Percentiles rank a stretch among this genome's conserved stretches.
Evolutionary conservation across 192 early-diverging fungal species (phyloP).

Genomic region (Podila clonocystis): DNA sequence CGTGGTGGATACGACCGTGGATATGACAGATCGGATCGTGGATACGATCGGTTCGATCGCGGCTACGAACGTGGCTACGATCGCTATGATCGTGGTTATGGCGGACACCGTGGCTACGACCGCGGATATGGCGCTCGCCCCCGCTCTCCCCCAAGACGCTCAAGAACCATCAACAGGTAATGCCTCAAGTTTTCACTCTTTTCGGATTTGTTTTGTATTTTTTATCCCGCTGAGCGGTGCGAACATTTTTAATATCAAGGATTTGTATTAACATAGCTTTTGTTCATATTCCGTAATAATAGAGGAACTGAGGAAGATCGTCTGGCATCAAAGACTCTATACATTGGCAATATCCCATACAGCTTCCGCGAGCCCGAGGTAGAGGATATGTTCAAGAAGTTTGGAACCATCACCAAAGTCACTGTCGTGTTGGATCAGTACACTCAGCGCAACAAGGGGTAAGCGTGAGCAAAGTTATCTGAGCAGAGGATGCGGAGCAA

Average conservation of each 20-base stretch:
- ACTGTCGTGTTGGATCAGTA: slow-evolving; percentile 79
- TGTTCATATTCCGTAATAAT: neutral
- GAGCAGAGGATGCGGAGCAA: neutral
- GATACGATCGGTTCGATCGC: slow-evolving; percentile 44
- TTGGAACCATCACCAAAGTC: slow-evolving; percentile 69
- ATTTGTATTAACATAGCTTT: neutral
- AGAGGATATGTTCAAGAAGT: slow-evolving; percentile 78
- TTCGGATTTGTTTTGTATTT: neutral
- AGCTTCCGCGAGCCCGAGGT: slow-evolving; percentile 76
- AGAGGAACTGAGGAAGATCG: slow-evolving; percentile 78
- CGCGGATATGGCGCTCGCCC: slow-evolving; percentile 52
- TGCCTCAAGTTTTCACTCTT: neutral
- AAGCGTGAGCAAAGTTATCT: slow-evolving; percentile 8
- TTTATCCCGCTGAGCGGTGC: slow-evolving; percentile 1
- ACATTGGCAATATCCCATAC: slow-evolving; percentile 83
- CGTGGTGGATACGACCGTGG: slow-evolving; percentile 37
- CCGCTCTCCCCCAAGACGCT: slow-evolving; percentile 57
- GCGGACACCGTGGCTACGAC: slow-evolving; percentile 50
- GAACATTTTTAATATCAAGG: slow-evolving; percentile 9
- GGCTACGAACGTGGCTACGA: slow-evolving; percentile 47
- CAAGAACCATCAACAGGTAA: slow-evolving; percentile 60
- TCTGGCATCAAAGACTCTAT: slow-evolving; percentile 68
- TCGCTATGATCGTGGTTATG: slow-evolving; percentile 42
- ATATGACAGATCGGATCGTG: slow-evolving; percentile 16
- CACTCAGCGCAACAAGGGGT: slow-evolving; percentile 87